Evolutionary conservation across 176 grass and related monocot genomes (phyloP), one percentile per base, ranked within the genome.

Genomic region (Hyparrhenia diplandra): DNA sequence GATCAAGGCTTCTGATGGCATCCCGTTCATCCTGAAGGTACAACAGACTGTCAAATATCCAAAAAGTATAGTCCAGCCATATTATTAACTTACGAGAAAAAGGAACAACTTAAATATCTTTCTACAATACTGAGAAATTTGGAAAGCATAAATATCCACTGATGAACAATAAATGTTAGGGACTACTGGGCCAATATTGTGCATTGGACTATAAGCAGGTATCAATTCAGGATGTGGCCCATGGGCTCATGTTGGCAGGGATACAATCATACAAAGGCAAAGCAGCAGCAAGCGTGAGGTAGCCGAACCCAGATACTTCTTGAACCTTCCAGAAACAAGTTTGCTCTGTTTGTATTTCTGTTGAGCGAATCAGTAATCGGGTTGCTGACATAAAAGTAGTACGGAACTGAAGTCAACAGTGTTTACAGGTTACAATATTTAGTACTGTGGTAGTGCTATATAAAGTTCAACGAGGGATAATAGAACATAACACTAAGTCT

Each of bases 1-100:
- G 90, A 67, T 98, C 92, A 68, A 98, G 92, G 64, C 95, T 94
- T 91, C 92, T 94, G 87, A 98, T 87, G 37, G 67, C 88, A 87
- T 94, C 95, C 32, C 72, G 90, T 71, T 98, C 95, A 16, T 98
- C 92, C 95, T 98, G 84, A 25, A 74, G 20, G 62, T 65, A 79
- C 41, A 84, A 51, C 8, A 80, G 25, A 37, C 72, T 42, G 71
- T 84, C 25, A 83, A 55, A 78, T 59, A 71, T 63, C 63, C 74
- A 72, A 63, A 28, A 74, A 36, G 28, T 40, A 39, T 57, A 64
- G 31, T 62, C 62, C 28, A 10, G 7, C 85, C 51, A 34, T 16
- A 78, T 79, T 74, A 74, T 10, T 10, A 75, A 47, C 46, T 76
- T 85, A 80, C 2, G 30, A 57, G 28, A n/a, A 5, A 79, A 75